Conservation (phyloP, 129 eudicot genomes). For the Artemisia annua region DNA sequence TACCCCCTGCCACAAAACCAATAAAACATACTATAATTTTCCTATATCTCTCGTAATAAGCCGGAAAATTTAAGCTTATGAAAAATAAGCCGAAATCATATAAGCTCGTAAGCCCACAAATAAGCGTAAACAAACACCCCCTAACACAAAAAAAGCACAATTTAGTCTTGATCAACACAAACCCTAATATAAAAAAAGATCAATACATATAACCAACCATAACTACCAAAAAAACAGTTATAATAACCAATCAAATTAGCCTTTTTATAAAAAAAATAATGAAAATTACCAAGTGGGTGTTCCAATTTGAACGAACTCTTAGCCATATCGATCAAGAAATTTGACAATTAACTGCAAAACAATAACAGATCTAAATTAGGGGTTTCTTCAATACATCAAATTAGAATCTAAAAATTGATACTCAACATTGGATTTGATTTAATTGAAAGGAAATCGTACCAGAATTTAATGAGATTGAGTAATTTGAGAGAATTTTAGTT, state of each 20-base stretch:
- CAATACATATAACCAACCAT: neutral
- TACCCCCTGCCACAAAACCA: no score
- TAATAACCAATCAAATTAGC: neutral
- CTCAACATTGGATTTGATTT: neutral
- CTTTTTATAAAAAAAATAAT: neutral
- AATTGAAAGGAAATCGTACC: neutral
- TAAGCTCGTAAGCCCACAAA: no score
- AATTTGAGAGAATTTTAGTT: neutral
- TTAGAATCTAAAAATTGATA: neutral
- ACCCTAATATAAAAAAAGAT: neutral
- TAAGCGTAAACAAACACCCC: no score
- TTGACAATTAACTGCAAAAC: neutral
- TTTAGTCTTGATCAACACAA: no score
- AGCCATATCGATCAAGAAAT: slow-evolving; percentile 7
- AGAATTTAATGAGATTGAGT: neutral
- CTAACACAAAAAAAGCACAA: no score
- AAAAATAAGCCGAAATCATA: no score
- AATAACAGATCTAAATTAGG: slow-evolving; percentile 2
- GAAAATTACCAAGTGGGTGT: slow-evolving; percentile 3
- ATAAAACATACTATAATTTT: no score
- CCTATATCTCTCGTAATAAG: no score
- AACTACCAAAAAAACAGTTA: neutral
- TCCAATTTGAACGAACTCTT: slow-evolving; percentile 16
- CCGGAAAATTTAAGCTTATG: no score
- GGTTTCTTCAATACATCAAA: neutral